A percentile compares a stretch with the other conserved stretches of the same genome.
These are phyloP conservation scores for Nothophytophthora sp. DNA, from an alignment of 352 stramenopile species.

Conservation along the genomic window DNA sequence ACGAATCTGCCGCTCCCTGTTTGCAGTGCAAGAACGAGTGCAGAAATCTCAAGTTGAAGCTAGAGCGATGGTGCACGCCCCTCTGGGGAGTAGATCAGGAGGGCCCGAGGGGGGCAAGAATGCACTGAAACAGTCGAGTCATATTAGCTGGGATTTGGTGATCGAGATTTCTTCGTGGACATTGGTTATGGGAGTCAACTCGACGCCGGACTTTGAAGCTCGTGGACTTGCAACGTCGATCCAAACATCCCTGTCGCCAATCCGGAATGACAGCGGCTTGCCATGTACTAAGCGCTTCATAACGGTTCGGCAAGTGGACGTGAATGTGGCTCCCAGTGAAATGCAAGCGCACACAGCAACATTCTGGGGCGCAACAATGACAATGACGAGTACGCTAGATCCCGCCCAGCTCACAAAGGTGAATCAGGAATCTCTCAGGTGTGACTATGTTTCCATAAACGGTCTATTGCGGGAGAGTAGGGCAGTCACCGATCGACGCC, in stretches of 20 bases:
- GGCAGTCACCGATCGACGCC: slow-evolving; percentile 3
- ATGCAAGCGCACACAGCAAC: slow-evolving; percentile 13
- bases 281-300: slow-evolving; percentile 15
- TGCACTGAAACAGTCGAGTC: not conserved
- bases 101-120: not conserved
- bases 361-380: slow-evolving; percentile 19
- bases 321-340: slow-evolving; percentile 17
- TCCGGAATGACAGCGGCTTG: slow-evolving; percentile 8
- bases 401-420: slow-evolving; percentile 3
- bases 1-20: slow-evolving; percentile 17
- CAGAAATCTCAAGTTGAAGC: slow-evolving; percentile 16
- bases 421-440: slow-evolving; percentile 7
- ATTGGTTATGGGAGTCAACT: slow-evolving; percentile 18
- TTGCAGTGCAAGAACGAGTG: slow-evolving; percentile 13
- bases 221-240: slow-evolving; percentile 20
- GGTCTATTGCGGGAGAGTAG: slow-evolving; percentile 8
- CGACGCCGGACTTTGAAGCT: slow-evolving; percentile 18
- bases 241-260: slow-evolving; percentile 11
- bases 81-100: slow-evolving; percentile 1
- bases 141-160: slow-evolving; percentile 21
- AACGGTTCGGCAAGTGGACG: slow-evolving; percentile 14
- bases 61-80: slow-evolving; percentile 4
- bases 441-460: slow-evolving; percentile 28
- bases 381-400: slow-evolving; percentile 3
- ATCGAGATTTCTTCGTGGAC: slow-evolving; percentile 22